Percentiles rank a stretch among this genome's conserved stretches.
Evolutionary conservation across 148 eudicot genomes (phyloP).

Genomic region (Rhododendron kiyosumense): DNA sequence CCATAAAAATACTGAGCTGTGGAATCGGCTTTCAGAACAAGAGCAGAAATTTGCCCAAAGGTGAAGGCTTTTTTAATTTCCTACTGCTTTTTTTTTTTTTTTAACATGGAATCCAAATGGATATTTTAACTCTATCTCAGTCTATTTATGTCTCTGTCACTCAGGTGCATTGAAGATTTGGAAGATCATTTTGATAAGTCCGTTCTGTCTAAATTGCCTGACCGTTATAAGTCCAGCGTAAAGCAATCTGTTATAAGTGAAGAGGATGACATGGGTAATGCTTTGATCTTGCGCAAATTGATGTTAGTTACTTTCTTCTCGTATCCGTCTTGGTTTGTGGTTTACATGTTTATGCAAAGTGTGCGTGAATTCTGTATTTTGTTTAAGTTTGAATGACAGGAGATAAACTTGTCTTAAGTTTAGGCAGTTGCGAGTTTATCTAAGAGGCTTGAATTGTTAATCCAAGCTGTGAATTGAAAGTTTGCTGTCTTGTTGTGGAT

Average conservation of each 20-base stretch:
- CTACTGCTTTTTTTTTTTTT: slow-evolving; percentile 1
- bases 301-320: background rate
- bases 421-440: background rate
- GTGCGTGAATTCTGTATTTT: background rate
- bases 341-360: background rate
- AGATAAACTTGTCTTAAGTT: background rate
- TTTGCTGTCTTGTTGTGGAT: background rate
- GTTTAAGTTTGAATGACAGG: background rate
- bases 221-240: slow-evolving; percentile 73
- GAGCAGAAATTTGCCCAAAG: slow-evolving; percentile 72
- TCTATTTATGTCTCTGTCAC: slow-evolving; percentile 4
- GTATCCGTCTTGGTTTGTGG: background rate
- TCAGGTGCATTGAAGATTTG: slow-evolving; percentile 59
- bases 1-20: slow-evolving; percentile 55
- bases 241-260: slow-evolving; percentile 90
- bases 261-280: slow-evolving; percentile 93
- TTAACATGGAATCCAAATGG: background rate
- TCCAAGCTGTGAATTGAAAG: background rate
- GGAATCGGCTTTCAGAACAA: slow-evolving; percentile 71
- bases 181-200: slow-evolving; percentile 59
- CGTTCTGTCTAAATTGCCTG: slow-evolving; percentile 68
- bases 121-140: background rate
- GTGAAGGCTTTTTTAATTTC: slow-evolving; percentile 22
- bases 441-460: background rate
- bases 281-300: background rate